These are phyloP conservation scores for Carex kokanica DNA, from an alignment of 176 grass and related monocot genomes.

Conservation along the genomic window DNA sequence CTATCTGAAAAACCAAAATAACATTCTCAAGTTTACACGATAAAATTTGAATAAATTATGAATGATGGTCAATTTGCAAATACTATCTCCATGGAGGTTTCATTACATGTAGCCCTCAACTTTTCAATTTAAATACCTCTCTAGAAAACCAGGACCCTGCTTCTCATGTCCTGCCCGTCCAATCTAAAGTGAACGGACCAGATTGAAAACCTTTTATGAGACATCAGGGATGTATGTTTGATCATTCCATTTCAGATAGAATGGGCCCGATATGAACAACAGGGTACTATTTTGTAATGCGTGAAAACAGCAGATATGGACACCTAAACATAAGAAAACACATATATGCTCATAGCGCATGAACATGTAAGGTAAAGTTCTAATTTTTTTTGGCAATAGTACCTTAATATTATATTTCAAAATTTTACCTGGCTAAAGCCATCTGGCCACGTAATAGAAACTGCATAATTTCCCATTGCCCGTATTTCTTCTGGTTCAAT, in stretches of 20 bases:
- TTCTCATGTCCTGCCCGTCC: neutral
- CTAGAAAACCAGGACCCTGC: neutral
- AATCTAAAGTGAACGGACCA: neutral
- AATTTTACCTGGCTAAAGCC: conserved; percentile 79
- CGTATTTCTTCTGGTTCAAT: conserved; percentile 93
- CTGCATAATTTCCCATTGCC: conserved; percentile 95
- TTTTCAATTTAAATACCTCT: neutral
- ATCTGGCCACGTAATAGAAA: conserved; percentile 99
- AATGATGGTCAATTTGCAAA: neutral
- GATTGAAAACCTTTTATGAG: neutral
- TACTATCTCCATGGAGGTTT: neutral
- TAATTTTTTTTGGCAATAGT: no score
- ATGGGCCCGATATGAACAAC: neutral
- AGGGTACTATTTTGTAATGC: neutral
- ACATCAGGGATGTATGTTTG: neutral
- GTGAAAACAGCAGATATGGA: neutral
- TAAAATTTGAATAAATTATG: neutral
- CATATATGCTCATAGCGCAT: neutral
- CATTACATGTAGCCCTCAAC: neutral
- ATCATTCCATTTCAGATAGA: neutral
- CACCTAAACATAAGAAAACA: neutral
- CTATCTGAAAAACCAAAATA: conserved; percentile 64
- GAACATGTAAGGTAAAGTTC: neutral
- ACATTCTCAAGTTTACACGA: conserved; percentile 19
- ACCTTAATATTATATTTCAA: conserved; percentile 3